These are phyloP conservation scores for Xerocomellus amylosporus DNA, from an alignment of 768 basidiomycete species.

Conservation along the genomic window DNA sequence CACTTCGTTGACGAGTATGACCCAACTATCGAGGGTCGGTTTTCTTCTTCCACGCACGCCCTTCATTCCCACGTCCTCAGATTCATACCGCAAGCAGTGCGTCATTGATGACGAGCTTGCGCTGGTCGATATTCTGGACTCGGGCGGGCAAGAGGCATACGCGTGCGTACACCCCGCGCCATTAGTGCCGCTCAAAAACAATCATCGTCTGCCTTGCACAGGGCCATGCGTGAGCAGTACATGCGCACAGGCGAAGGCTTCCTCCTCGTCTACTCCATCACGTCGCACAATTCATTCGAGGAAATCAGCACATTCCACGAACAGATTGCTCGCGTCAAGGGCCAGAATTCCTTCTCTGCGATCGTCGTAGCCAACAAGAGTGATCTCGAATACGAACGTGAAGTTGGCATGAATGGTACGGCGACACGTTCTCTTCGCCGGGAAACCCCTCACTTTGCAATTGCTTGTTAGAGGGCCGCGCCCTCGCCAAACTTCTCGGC, in stretches of 20 bases:
- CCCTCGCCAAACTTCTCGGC: conserved; percentile 91
- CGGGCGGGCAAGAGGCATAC: conserved; percentile 98
- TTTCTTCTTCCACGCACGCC: neutral
- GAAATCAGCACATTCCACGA: conserved; percentile 96
- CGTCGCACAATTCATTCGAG: conserved; percentile 96
- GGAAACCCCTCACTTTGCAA: conserved; percentile 27
- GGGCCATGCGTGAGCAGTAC: conserved; percentile 99
- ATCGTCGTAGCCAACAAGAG: conserved; percentile 98
- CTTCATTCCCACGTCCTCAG: conserved; percentile 36
- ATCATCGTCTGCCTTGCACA: conserved; percentile 30
- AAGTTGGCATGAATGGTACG: conserved; percentile 91
- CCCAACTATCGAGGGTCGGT: conserved; percentile 84
- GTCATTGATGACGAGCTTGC: conserved; percentile 99
- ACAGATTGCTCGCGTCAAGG: conserved; percentile 95
- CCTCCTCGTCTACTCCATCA: conserved; percentile 96
- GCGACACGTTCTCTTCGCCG: neutral
- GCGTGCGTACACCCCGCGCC: conserved; percentile 56
- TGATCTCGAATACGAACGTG: conserved; percentile 92
- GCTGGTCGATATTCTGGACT: conserved; percentile 92
- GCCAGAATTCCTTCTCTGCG: conserved; percentile 92
- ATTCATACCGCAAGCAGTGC: conserved; percentile 96
- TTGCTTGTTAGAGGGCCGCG: conserved; percentile 80
- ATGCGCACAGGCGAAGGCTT: conserved; percentile 99
- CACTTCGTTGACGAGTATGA: conserved; percentile 93
- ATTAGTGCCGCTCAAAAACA: conserved; percentile 1